phyloP scores from a whole-genome alignment of 2,329 filamentous ascomycete species.

The Verticillium alfalfae region DNA sequence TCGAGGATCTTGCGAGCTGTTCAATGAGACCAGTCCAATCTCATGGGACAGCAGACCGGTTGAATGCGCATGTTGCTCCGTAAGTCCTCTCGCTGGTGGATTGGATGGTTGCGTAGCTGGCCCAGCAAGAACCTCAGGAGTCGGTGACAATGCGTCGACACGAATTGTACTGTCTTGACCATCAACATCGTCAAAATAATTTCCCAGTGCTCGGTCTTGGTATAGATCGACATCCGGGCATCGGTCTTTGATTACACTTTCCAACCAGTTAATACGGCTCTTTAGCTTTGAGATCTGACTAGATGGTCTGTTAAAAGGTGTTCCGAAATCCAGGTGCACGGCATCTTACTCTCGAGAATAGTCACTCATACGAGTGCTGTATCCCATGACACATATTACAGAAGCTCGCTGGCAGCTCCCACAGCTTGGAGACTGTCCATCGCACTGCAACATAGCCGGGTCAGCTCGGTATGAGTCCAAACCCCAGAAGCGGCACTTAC shows the following conservation, averaged over 20 bases:
- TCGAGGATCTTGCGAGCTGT: conserved; percentile 37
- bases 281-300: conserved; percentile 26
- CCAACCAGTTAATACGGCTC: conserved; percentile 37
- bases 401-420: conserved; percentile 36
- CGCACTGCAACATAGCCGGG: conserved; percentile 29
- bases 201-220: neutral
- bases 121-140: neutral
- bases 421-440: conserved; percentile 34
- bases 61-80: conserved; percentile 9
- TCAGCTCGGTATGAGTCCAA: neutral
- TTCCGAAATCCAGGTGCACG: neutral
- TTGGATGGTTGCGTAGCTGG: neutral
- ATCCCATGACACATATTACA: conserved; percentile 35
- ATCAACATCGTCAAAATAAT: neutral
- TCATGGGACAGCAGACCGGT: conserved; percentile 34
- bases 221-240: conserved; percentile 36
- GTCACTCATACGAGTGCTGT: conserved; percentile 30
- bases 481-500: conserved; percentile 18
- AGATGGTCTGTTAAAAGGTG: neutral
- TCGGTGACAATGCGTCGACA: neutral
- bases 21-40: conserved; percentile 46
- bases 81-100: neutral
- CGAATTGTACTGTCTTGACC: neutral
- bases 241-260: conserved; percentile 32
- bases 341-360: conserved; percentile 32